phyloP scores from a whole-genome alignment of 441 rosid genomes.

The Euphorbia celastroides region DNA sequence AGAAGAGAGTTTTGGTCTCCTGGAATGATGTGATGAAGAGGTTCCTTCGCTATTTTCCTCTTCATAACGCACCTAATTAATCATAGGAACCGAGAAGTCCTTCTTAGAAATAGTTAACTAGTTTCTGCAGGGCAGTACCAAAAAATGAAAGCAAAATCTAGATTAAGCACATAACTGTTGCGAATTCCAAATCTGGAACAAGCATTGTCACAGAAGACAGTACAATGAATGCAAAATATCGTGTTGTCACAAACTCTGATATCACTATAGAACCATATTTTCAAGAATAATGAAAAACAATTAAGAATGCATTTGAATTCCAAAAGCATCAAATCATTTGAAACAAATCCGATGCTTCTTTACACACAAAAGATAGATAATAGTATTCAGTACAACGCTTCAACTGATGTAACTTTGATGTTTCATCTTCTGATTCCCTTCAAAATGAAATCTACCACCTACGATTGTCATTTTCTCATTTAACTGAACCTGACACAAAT shows the following conservation, averaged over 20 bases:
- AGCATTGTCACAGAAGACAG: background rate
- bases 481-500: background rate
- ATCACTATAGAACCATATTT: background rate
- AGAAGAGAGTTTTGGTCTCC: conserved; percentile 14
- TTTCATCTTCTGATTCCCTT: background rate
- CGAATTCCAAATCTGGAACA: background rate
- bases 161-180: background rate
- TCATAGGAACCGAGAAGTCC: background rate
- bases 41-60: background rate
- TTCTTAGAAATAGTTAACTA: background rate
- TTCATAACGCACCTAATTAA: background rate
- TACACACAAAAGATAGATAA: background rate
- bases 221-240: background rate
- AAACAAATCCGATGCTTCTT: background rate
- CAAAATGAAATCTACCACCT: background rate
- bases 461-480: background rate
- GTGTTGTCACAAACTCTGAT: background rate
- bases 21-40: background rate
- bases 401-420: background rate
- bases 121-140: background rate
- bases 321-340: background rate
- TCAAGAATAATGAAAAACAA: no score
- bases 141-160: background rate
- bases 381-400: background rate
- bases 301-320: background rate